phyloP scores from a whole-genome alignment of 768 basidiomycete genomes.

The Lentinus tigrinus region DNA sequence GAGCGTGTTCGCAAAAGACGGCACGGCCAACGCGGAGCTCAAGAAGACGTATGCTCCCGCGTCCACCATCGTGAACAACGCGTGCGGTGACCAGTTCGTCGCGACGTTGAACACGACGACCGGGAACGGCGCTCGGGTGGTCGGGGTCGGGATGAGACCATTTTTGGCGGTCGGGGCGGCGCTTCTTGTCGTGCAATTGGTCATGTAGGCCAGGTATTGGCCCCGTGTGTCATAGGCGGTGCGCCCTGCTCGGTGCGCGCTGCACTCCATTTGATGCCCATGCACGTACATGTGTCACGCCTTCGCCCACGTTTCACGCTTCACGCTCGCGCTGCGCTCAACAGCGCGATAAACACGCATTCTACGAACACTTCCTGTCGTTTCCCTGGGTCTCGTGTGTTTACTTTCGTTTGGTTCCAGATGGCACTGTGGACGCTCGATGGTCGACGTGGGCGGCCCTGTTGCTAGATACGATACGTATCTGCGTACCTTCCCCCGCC shows the following conservation, averaged over 20 bases:
- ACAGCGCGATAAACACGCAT: neutral
- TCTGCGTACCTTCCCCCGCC: neutral
- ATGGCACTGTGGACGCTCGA: neutral
- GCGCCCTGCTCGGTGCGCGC: too few species aligned
- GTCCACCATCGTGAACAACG: slow-evolving; percentile 41
- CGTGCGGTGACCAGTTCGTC: slow-evolving; percentile 54
- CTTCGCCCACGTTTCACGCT: neutral
- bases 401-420: neutral
- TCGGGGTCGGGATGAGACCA: neutral
- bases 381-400: neutral
- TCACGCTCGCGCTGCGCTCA: neutral
- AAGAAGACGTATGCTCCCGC: slow-evolving; percentile 48
- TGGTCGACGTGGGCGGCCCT: neutral
- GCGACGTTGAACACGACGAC: neutral
- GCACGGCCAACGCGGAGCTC: slow-evolving; percentile 37
- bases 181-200: neutral
- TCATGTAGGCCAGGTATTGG: neutral
- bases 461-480: neutral
- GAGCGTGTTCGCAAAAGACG: slow-evolving; percentile 47
- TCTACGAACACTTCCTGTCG: neutral
- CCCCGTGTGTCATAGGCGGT: neutral
- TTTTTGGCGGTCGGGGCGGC: neutral
- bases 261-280: too few species aligned
- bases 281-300: too few species aligned
- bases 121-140: neutral